Conservation (phyloP, 768 basidiomycete species). For the Suillus decipiens region DNA sequence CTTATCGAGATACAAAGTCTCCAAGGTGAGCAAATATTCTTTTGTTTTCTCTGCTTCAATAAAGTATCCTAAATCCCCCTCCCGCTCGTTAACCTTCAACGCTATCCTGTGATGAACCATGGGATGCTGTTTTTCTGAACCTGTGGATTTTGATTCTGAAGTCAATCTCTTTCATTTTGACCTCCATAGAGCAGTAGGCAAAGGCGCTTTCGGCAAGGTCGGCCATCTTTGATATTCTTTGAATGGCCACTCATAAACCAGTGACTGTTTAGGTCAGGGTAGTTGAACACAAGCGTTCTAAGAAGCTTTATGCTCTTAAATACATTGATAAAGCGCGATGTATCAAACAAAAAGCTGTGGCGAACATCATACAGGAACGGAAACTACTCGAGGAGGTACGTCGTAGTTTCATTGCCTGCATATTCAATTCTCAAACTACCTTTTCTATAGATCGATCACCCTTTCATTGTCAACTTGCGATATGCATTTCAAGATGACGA, state of each 20-base stretch:
- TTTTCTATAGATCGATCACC: constrained; percentile 71
- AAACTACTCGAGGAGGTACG: constrained; percentile 87
- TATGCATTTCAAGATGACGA: constrained; percentile 98
- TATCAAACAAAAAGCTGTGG: constrained; percentile 87
- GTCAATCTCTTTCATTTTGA: constrained; percentile 95
- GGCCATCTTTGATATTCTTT: constrained; percentile 8
- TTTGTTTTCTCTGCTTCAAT: constrained; percentile 37
- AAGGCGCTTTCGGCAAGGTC: constrained; percentile 98
- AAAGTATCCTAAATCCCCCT: constrained; percentile 21
- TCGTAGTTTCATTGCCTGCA: background rate
- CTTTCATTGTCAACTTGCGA: constrained; percentile 86
- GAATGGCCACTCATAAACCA: constrained; percentile 14
- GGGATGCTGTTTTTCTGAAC: constrained; percentile 66
- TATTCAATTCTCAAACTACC: constrained; percentile 15
- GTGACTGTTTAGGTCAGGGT: constrained; percentile 76
- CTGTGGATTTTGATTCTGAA: constrained; percentile 83
- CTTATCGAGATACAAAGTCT: constrained; percentile 27
- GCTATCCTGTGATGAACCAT: constrained; percentile 47
- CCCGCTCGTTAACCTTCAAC: constrained; percentile 32
- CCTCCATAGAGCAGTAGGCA: constrained; percentile 92
- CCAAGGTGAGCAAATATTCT: constrained; percentile 26
- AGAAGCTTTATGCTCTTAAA: constrained; percentile 92
- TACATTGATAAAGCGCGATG: constrained; percentile 97
- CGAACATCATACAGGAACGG: constrained; percentile 93
- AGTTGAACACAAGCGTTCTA: constrained; percentile 93